These are phyloP conservation scores for Caryopteris hybrid DNA, from an alignment of 305 asterid species.

Conservation along the genomic window DNA sequence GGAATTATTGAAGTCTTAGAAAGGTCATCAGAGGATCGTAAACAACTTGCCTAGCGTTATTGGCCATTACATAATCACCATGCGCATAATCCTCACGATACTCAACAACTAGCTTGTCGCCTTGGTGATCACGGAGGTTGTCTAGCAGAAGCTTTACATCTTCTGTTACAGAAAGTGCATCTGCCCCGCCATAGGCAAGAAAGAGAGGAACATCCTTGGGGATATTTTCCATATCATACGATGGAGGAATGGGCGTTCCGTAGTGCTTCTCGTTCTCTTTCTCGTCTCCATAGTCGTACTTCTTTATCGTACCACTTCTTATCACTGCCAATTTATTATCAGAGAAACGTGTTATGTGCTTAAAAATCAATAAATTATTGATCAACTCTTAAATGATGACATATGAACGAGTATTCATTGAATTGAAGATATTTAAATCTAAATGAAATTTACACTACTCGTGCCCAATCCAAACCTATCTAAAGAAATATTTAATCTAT, in stretches of 20 bases:
- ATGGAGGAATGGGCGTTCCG: constrained; percentile 27
- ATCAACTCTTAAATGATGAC: no score
- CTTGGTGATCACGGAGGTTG: constrained; percentile 11
- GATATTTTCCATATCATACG: constrained; percentile 23
- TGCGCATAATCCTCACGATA: constrained; percentile 44
- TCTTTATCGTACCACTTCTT: constrained; percentile 23
- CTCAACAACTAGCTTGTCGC: constrained; percentile 22
- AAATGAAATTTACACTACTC: no score
- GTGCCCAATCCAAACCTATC: no score
- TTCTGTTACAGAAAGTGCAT: constrained; percentile 19
- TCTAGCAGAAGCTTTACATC: constrained; percentile 25
- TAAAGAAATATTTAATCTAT: no score
- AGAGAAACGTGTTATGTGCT: background rate
- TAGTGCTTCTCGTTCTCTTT: constrained; percentile 28
- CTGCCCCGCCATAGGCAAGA: constrained; percentile 33
- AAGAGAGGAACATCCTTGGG: constrained; percentile 33
- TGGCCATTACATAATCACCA: constrained; percentile 41
- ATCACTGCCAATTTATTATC: constrained; percentile 21
- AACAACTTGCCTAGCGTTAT: constrained; percentile 41
- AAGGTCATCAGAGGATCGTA: constrained; percentile 47
- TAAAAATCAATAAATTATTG: no score
- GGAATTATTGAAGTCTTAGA: constrained; percentile 14
- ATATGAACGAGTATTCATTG: no score
- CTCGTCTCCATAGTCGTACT: constrained; percentile 33
- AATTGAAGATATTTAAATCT: no score